phyloP scores from a whole-genome alignment of 805 yeast genomes.

The Pichia manshurica region DNA sequence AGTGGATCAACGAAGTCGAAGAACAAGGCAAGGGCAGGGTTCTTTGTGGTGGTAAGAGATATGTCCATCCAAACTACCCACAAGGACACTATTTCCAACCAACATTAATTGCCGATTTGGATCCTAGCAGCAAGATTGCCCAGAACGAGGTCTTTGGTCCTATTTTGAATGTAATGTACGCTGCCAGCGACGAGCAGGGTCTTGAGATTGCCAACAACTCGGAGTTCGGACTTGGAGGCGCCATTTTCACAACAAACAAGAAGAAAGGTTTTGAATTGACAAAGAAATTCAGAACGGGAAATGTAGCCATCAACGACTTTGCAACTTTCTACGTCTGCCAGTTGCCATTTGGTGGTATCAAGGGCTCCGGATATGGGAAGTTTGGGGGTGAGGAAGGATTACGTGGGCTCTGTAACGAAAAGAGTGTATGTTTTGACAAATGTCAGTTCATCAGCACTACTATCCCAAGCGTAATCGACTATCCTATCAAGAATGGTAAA shows the following conservation, averaged over 20 bases:
- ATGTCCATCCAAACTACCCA: slow-evolving; percentile 85
- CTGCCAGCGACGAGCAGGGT: slow-evolving; percentile 60
- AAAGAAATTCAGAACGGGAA: slow-evolving; percentile 67
- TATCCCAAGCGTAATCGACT: slow-evolving; percentile 86
- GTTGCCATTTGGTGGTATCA: slow-evolving; percentile 93
- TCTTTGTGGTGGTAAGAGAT: slow-evolving; percentile 74
- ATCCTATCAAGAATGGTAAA: slow-evolving; percentile 76
- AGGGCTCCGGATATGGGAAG: slow-evolving; percentile 93
- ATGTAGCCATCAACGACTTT: slow-evolving; percentile 95
- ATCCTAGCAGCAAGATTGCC: slow-evolving; percentile 71
- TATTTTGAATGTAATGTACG: slow-evolving; percentile 71
- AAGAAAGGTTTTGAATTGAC: slow-evolving; percentile 57
- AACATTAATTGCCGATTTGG: slow-evolving; percentile 79
- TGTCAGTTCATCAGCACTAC: slow-evolving; percentile 71
- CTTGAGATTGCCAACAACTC: slow-evolving; percentile 75
- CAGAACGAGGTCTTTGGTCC: slow-evolving; percentile 95
- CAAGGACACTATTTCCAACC: slow-evolving; percentile 94
- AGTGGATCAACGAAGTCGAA: slow-evolving; percentile 67
- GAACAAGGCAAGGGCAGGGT: slow-evolving; percentile 67
- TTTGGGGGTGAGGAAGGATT: slow-evolving; percentile 98
- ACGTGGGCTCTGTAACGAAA: slow-evolving; percentile 80
- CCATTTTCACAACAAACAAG: slow-evolving; percentile 73
- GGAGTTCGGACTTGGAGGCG: slow-evolving; percentile 85
- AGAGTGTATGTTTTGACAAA: slow-evolving; percentile 81
- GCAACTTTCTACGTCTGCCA: slow-evolving; percentile 96